Base-by-base conservation (phyloP, 805 yeast genomes). In the Candida ulmi region DNA sequence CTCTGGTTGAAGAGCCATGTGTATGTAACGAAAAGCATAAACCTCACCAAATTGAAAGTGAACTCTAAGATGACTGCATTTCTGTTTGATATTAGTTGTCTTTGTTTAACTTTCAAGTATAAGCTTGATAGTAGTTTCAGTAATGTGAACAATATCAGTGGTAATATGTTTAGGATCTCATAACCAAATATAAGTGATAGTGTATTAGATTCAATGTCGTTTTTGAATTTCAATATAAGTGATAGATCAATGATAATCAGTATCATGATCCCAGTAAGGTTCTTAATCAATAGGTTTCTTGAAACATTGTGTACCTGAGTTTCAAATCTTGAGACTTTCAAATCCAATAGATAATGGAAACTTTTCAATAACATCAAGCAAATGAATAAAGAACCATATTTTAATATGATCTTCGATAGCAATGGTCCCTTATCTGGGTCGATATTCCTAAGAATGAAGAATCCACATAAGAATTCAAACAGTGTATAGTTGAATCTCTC, bases 261-360 rank as follows among this genome's bases (percentile, higher is more conserved):
- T 24, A 40, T 30, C 16, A 18, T 21, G 4, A 44, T 41, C 4
- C 33, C 37, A 18, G 35, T 23, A 8, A 32, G 17, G 23, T 31
- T 23, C 11, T 36, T 38, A 3, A 23, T 15, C 17, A 18, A 21
- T 8, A n/a, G 4, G 17, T n/a, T 18, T 3, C 9, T 32, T 15
- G 7, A 17, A 30, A 13, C 18, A 8, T 15, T n/a, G 8, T 13
- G 17, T 13, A 16, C 18, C 3, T 23, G 11, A 23, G 7, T 11
- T 19, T 17, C 17, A 11, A 25, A 13, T 12, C 17, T 18, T 27
- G 25, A 18, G 24, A 48, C 45, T 17, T 45, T 35, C 21, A 42
- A 8, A n/a, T 50, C 52, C 8, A 40, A 43, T n/a, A 50, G 33
- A 23, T 48, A 42, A 30, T 50, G 54, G 46, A 50, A 50, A 38